These are phyloP conservation scores for Ascochyta lentis DNA, from an alignment of 2,329 filamentous ascomycete species.

Conservation along the genomic window DNA sequence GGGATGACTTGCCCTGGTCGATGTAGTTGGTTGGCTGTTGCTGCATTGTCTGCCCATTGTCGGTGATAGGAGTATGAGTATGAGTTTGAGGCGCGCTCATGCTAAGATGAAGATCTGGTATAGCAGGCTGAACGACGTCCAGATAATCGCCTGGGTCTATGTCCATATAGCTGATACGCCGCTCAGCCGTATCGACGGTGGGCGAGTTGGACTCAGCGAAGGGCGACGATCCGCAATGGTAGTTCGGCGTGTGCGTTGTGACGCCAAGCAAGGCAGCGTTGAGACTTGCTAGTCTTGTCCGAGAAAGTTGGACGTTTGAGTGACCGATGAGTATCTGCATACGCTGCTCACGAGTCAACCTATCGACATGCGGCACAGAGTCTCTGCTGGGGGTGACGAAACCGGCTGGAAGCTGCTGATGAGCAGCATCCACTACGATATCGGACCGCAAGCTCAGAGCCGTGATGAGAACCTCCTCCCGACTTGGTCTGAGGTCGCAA, in stretches of 20 bases:
- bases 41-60: constrained; percentile 28
- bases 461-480: constrained; percentile 46
- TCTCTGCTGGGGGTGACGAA: constrained; percentile 46
- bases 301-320: constrained; percentile 35
- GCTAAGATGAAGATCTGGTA: constrained; percentile 35
- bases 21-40: constrained; percentile 31
- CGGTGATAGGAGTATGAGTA: constrained; percentile 27
- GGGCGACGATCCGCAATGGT: constrained; percentile 34
- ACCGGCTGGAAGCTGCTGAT: constrained; percentile 40
- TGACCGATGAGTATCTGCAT: constrained; percentile 47
- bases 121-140: constrained; percentile 36
- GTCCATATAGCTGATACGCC: constrained; percentile 49
- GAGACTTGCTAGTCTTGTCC: constrained; percentile 37
- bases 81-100: constrained; percentile 31
- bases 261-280: constrained; percentile 43
- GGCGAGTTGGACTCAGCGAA: constrained; percentile 36
- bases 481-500: constrained; percentile 46
- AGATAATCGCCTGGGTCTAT: constrained; percentile 43
- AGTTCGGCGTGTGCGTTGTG: constrained; percentile 26
- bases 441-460: constrained; percentile 47
- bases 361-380: constrained; percentile 42
- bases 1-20: constrained; percentile 36
- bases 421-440: constrained; percentile 35
- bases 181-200: constrained; percentile 30
- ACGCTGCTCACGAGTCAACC: constrained; percentile 41